A percentile compares a stretch with the other conserved stretches of the same genome.
phyloP scores from a whole-genome alignment of 768 basidiomycete genomes.

The Rubroboletus satanas region DNA sequence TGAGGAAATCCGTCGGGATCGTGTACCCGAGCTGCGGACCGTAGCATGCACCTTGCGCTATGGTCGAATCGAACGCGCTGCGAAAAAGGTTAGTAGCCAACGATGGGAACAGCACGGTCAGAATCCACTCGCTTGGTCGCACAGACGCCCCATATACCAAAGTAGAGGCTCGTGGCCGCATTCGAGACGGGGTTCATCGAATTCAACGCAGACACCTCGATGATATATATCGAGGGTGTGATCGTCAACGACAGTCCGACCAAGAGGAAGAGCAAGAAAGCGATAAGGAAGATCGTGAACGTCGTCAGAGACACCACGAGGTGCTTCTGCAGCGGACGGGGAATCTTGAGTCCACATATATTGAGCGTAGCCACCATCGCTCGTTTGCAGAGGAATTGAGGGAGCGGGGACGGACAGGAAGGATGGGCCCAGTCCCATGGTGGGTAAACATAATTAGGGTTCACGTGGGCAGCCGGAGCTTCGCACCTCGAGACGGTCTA shows the following conservation, averaged over 20 bases:
- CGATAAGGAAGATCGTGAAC: slow-evolving; percentile 47
- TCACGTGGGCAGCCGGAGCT: neutral
- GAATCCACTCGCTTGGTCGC: slow-evolving; percentile 42
- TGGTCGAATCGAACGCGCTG: slow-evolving; percentile 7
- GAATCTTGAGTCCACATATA: slow-evolving; percentile 18
- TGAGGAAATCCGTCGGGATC: slow-evolving; percentile 46
- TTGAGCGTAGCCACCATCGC: slow-evolving; percentile 14
- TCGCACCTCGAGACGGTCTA: neutral
- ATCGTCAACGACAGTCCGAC: slow-evolving; percentile 75
- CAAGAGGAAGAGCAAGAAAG: slow-evolving; percentile 73
- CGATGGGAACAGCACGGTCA: too few relatives aligned
- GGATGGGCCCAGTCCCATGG: neutral
- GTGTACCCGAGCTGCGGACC: slow-evolving; percentile 68
- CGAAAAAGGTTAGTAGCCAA: neutral
- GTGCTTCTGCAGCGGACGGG: slow-evolving; percentile 43
- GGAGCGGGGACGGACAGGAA: neutral
- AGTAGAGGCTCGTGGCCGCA: slow-evolving; percentile 57
- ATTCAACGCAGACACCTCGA: slow-evolving; percentile 39
- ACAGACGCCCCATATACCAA: slow-evolving; percentile 85
- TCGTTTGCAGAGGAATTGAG: neutral
- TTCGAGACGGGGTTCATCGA: slow-evolving; percentile 39
- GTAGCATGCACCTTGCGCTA: slow-evolving; percentile 44
- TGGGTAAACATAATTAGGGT: neutral
- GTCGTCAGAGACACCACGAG: slow-evolving; percentile 45
- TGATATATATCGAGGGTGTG: slow-evolving; percentile 63